A percentile compares a stretch with the other conserved stretches of the same genome.
phyloP scores from a whole-genome alignment of 2,329 filamentous ascomycete species.

The Rutstroemia sp. region DNA sequence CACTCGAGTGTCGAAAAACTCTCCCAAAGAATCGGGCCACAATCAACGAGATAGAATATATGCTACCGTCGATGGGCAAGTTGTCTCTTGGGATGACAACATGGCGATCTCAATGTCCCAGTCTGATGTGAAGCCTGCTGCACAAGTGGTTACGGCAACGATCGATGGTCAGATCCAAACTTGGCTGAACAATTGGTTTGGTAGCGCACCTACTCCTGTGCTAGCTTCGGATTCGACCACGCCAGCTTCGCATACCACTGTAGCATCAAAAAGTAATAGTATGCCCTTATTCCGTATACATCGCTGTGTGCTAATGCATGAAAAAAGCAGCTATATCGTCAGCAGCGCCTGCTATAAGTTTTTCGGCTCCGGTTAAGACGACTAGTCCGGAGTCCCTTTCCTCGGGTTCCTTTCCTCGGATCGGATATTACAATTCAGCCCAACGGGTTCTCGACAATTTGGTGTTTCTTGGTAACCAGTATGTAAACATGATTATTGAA shows the following conservation, averaged over 20 bases:
- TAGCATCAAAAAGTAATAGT: background rate
- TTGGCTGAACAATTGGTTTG: conserved; percentile 7
- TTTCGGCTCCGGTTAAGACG: conserved; percentile 15
- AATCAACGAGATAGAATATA: conserved; percentile 33
- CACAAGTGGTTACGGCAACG: background rate
- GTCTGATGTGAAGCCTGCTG: background rate
- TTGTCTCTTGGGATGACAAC: conserved; percentile 20
- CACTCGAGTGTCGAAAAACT: too few species aligned
- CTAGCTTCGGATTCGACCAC: background rate
- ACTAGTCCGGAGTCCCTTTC: background rate
- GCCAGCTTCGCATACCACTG: background rate
- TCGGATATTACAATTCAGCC: conserved; percentile 40
- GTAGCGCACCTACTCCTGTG: background rate
- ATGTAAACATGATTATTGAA: background rate
- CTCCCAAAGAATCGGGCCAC: conserved; percentile 17
- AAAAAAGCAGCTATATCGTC: background rate
- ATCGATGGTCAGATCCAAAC: conserved; percentile 6
- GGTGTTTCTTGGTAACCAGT: conserved; percentile 49
- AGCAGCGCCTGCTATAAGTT: background rate
- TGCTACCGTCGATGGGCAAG: conserved; percentile 21
- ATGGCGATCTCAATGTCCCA: conserved; percentile 8
- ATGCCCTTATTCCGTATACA: background rate
- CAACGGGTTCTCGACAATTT: conserved; percentile 41
- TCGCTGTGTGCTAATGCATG: background rate
- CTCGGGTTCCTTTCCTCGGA: conserved; percentile 33